Conservation (phyloP, 176 grass and related monocot species). For the Dendrocalamus sinicus region DNA sequence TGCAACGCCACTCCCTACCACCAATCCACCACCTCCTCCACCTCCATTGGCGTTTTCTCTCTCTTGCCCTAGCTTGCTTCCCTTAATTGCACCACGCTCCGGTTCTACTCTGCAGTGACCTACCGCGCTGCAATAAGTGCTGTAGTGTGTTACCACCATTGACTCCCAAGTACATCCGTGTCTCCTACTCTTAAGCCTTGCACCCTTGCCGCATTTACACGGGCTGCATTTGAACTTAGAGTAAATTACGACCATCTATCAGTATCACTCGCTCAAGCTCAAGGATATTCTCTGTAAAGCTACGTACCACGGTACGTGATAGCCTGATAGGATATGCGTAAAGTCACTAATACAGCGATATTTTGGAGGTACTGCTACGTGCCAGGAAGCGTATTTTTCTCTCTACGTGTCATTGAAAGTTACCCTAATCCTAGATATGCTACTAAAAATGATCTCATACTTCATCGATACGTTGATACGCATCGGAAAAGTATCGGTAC, state of each 20-base stretch:
- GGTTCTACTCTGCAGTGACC: slow-evolving; percentile 15
- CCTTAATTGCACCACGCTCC: slow-evolving; percentile 28
- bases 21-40: not conserved
- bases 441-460: too few species aligned
- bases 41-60: not conserved
- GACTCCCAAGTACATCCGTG: slow-evolving; percentile 50
- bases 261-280: not conserved
- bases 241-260: not conserved
- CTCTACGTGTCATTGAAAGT: too few species aligned
- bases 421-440: too few species aligned
- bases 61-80: slow-evolving; percentile 22
- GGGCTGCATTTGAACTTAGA: not conserved
- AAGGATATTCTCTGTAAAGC: not conserved
- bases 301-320: not conserved
- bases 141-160: slow-evolving; percentile 37
- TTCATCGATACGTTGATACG: too few species aligned
- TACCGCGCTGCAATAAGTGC: slow-evolving; percentile 39
- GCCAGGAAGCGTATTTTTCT: too few species aligned
- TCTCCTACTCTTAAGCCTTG: not conserved
- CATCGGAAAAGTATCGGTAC: not conserved
- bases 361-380: too few species aligned
- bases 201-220: slow-evolving; percentile 17
- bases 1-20: not conserved
- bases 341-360: too few species aligned
- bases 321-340: not conserved